A percentile compares a stretch with the other conserved stretches of the same genome.
These are phyloP conservation scores for Schoenoplectus tabernaemontani DNA, from an alignment of 202 grass and related monocot species.

Conservation along the genomic window DNA sequence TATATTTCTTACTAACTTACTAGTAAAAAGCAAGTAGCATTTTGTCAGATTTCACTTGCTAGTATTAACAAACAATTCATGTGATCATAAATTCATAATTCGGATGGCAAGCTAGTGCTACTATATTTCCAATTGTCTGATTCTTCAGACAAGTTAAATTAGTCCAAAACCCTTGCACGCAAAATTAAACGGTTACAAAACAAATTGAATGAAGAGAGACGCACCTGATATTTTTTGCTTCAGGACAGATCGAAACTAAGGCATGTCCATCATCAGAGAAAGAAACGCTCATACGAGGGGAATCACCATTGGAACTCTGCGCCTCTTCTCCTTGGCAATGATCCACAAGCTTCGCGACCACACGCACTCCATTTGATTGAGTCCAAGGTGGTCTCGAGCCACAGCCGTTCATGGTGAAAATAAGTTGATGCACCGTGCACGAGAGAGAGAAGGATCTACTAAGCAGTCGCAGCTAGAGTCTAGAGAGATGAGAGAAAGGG, in stretches of 20 bases:
- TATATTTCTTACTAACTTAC: neutral
- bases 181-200: neutral
- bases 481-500: too few species aligned
- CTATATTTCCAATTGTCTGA: neutral
- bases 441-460: too few species aligned
- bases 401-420: neutral
- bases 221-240: neutral
- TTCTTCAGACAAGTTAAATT: neutral
- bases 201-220: neutral
- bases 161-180: neutral
- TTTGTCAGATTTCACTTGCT: neutral
- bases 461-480: too few species aligned
- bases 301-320: neutral
- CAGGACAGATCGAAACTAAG: neutral
- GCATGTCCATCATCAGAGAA: constrained; percentile 14
- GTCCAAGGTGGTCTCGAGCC: neutral
- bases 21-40: neutral
- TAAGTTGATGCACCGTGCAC: too few species aligned
- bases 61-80: neutral
- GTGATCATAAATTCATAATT: neutral
- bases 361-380: constrained; percentile 10
- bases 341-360: neutral
- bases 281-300: neutral
- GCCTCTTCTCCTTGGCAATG: neutral
- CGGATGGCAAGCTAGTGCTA: neutral